phyloP scores from a whole-genome alignment of 2,329 filamentous ascomycete genomes.

The Colletotrichum magnum region DNA sequence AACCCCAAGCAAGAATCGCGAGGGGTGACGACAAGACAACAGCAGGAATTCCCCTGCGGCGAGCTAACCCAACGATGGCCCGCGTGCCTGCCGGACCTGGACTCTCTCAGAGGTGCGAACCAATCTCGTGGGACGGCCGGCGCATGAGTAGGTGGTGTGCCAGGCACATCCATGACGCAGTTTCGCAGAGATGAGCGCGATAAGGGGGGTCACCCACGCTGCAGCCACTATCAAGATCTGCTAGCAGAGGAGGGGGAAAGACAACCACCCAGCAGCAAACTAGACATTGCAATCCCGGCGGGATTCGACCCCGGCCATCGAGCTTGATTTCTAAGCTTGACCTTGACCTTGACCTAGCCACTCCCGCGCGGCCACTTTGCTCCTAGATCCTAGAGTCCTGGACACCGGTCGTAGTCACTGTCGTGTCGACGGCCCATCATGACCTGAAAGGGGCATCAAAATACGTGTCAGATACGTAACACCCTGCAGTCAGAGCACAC shows the following conservation, averaged over 20 bases:
- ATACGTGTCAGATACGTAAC: constrained; percentile 30
- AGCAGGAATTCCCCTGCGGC: constrained; percentile 24
- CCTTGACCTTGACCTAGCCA: constrained; percentile 5
- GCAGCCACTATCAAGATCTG: constrained; percentile 30
- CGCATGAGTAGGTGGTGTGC: constrained; percentile 28
- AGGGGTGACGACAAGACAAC: constrained; percentile 17
- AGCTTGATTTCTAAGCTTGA: constrained; percentile 34
- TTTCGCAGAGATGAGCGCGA: constrained; percentile 29
- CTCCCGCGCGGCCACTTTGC: constrained; percentile 31
- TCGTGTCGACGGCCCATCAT: neutral
- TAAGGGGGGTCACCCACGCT: constrained; percentile 25
- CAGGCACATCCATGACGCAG: constrained; percentile 40
- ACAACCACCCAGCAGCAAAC: constrained; percentile 2
- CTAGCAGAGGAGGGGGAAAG: neutral
- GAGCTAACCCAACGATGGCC: neutral
- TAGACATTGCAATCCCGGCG: too few species aligned
- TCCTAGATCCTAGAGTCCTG: neutral
- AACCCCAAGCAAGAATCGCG: constrained; percentile 5
- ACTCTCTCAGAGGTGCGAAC: constrained; percentile 13
- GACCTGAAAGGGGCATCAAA: constrained; percentile 7
- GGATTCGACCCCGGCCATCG: neutral
- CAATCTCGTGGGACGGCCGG: constrained; percentile 37
- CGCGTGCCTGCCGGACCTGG: constrained; percentile 36
- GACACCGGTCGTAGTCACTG: neutral
- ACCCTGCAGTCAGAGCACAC: constrained; percentile 20